Conservation (phyloP, 208 protist genomes). For the Leishmania arabica region DNA sequence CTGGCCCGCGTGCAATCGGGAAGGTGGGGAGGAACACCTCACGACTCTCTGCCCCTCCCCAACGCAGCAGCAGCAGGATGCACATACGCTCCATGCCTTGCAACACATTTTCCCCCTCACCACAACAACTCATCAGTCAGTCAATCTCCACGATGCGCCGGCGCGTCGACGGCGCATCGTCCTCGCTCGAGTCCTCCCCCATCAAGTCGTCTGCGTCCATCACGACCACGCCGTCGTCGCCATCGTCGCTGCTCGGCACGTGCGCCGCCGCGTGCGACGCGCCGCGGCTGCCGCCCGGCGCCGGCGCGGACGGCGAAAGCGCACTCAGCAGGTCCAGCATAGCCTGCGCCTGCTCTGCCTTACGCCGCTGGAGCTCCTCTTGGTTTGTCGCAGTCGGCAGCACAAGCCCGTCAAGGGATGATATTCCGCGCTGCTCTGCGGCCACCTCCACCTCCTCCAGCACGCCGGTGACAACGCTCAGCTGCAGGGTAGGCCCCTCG, state of each 20-base stretch:
- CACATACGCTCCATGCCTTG: neutral
- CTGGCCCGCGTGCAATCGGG: neutral
- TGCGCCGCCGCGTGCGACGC: constrained; percentile 11
- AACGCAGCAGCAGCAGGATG: neutral
- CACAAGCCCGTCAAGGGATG: constrained; percentile 45
- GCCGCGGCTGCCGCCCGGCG: neutral
- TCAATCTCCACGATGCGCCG: constrained; percentile 56
- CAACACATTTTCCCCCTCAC: neutral
- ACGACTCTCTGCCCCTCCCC: neutral
- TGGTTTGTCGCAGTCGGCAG: constrained; percentile 62
- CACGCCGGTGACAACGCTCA: constrained; percentile 86
- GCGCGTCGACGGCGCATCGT: constrained; percentile 6
- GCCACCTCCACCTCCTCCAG: constrained; percentile 44
- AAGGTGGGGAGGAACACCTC: neutral
- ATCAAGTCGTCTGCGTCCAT: constrained; percentile 75
- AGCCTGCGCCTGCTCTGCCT: constrained; percentile 71
- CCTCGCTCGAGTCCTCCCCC: constrained; percentile 62
- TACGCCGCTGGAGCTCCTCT: constrained; percentile 46
- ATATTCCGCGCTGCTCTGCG: neutral
- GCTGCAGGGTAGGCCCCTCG: constrained; percentile 44
- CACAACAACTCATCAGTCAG: constrained; percentile 10
- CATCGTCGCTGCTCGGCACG: constrained; percentile 11
- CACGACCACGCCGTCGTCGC: constrained; percentile 53
- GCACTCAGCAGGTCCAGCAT: constrained; percentile 74
- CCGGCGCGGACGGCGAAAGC: constrained; percentile 26